phyloP scores from a whole-genome alignment of 2,329 filamentous ascomycete genomes.

The Laburnicola sp. region DNA sequence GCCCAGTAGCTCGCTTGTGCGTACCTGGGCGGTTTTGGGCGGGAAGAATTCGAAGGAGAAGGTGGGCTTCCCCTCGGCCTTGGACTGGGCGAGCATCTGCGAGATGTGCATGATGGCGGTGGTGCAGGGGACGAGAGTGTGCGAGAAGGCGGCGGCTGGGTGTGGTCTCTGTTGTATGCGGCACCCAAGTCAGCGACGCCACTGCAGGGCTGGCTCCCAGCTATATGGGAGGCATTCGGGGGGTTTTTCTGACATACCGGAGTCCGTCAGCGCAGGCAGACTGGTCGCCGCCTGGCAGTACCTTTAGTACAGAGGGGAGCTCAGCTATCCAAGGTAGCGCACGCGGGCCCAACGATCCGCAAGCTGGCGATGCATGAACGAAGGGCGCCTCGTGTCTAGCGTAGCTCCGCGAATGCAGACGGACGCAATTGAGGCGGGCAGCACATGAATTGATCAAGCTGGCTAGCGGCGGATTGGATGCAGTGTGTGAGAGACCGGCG shows the following conservation, averaged over 20 bases:
- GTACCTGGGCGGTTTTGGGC: conserved; percentile 83
- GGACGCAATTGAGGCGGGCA: conserved; percentile 13
- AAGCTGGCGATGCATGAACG: conserved; percentile 59
- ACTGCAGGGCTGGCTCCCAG: neutral
- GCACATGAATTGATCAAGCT: neutral
- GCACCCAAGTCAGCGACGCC: neutral
- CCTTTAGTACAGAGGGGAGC: conserved; percentile 6
- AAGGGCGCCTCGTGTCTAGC: conserved; percentile 14
- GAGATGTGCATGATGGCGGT: conserved; percentile 93
- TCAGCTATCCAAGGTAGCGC: conserved; percentile 50
- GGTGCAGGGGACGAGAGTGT: neutral
- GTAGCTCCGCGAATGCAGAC: conserved; percentile 7
- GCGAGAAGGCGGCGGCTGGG: conserved; percentile 3
- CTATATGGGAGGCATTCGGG: neutral
- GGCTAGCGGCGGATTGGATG: conserved; percentile 19
- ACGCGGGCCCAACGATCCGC: conserved; percentile 55
- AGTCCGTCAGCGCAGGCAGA: conserved; percentile 16
- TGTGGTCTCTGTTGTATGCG: neutral
- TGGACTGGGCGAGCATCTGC: conserved; percentile 82
- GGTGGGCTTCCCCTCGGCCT: conserved; percentile 76
- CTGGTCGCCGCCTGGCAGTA: conserved; percentile 10
- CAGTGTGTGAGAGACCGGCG: conserved; percentile 10
- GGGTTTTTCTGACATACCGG: conserved; percentile 21
- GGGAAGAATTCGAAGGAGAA: conserved; percentile 99
- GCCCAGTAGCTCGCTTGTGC: neutral